A percentile compares a stretch with the other conserved stretches of the same genome.
Evolutionary conservation across 1,284 basidiomycete species (phyloP).

Genomic region (Anthracocystis setariae): DNA sequence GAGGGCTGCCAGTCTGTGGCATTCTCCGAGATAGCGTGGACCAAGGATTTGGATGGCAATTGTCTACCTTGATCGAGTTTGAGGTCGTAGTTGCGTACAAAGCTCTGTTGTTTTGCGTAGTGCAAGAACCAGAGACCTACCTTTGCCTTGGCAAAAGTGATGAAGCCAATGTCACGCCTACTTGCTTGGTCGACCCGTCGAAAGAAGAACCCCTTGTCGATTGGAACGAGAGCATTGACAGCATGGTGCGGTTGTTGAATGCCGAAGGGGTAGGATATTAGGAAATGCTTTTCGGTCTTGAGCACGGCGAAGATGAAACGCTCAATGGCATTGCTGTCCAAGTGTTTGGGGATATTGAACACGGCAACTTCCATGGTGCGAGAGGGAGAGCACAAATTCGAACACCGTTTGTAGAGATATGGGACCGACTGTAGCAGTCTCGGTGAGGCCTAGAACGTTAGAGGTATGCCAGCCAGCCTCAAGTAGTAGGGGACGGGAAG

Average conservation of each 20-base stretch:
- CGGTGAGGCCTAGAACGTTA: too few species aligned
- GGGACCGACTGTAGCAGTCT: too few species aligned
- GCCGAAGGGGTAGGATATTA: neutral
- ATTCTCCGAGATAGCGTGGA: slow-evolving; percentile 23
- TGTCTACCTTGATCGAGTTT: neutral
- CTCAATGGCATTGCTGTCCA: slow-evolving; percentile 13
- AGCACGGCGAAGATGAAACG: slow-evolving; percentile 25
- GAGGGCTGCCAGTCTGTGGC: slow-evolving; percentile 17
- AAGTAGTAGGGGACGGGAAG: too few species aligned
- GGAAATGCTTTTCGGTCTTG: slow-evolving; percentile 1
- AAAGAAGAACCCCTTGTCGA: slow-evolving; percentile 35
- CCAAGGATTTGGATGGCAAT: slow-evolving; percentile 10
- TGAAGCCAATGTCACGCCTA: slow-evolving; percentile 5
- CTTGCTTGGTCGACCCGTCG: neutral
- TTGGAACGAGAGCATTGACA: neutral
- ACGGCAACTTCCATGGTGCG: slow-evolving; percentile 23
- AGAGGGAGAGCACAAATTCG: too few species aligned
- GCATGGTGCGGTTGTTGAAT: neutral
- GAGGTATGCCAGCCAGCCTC: too few species aligned
- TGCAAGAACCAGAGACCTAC: slow-evolving; percentile 28
- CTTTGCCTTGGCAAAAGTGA: slow-evolving; percentile 14
- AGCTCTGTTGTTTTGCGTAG: slow-evolving; percentile 8
- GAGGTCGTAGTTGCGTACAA: slow-evolving; percentile 3
- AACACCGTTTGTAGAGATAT: too few species aligned
- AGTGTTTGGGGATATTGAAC: neutral